phyloP scores from a whole-genome alignment of 1,139 yeast species.

The Magnusiomyces suaveolens region DNA sequence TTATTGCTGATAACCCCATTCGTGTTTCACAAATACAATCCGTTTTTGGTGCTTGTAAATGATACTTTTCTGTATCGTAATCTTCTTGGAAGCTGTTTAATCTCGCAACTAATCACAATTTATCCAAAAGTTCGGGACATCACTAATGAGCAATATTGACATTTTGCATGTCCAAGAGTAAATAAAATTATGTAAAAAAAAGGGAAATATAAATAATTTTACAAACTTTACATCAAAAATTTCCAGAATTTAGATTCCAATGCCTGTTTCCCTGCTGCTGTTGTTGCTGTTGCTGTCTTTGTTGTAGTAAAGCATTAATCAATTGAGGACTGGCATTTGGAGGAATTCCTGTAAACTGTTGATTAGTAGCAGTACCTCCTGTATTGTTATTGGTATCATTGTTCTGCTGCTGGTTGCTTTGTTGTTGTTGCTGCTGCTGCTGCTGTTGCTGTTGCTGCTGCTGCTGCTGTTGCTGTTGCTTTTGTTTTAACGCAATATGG shows the following conservation, averaged over 20 bases:
- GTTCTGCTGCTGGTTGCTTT: slow-evolving; percentile 17
- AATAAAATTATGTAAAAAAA: slow-evolving; percentile 25
- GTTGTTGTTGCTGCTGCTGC: slow-evolving; percentile 2
- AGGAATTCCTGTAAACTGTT: slow-evolving; percentile 15
- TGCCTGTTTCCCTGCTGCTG: slow-evolving; percentile 1
- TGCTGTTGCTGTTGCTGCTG: slow-evolving; percentile 5
- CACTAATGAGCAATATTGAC: too few relatives aligned
- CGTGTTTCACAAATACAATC: too few relatives aligned
- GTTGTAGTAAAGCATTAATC: slow-evolving; percentile 12
- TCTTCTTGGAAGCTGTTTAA: too few relatives aligned
- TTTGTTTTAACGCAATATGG: slow-evolving; percentile 6
- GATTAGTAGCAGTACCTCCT: slow-evolving; percentile 31
- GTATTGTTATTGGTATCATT: slow-evolving; percentile 31
- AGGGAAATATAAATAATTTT: slow-evolving; percentile 19
- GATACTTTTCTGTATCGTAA: too few relatives aligned
- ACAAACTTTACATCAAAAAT: slow-evolving; percentile 53
- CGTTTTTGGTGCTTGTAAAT: too few relatives aligned
- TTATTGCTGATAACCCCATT: too few relatives aligned
- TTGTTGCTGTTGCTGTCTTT: slow-evolving; percentile 16
- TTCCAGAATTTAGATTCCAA: slow-evolving; percentile 46
- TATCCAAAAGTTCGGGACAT: too few relatives aligned
- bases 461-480: slow-evolving; percentile 6
- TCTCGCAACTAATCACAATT: too few relatives aligned
- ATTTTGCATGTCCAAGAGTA: neutral
- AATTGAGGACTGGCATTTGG: slow-evolving; percentile 4